Base-by-base conservation (phyloP, 176 grass and related monocot species). In the Carex myosuroides region DNA sequence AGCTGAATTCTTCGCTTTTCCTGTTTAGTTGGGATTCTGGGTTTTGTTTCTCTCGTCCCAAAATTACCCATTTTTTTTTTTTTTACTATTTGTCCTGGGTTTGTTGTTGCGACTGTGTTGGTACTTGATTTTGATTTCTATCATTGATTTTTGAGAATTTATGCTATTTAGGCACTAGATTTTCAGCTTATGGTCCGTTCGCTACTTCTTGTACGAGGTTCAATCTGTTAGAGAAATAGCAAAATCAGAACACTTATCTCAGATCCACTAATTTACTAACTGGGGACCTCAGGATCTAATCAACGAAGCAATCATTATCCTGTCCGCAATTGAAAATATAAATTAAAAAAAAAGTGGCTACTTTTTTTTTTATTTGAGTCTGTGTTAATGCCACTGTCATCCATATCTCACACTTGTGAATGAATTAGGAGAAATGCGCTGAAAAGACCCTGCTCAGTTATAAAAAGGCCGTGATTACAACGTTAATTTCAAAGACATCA, bases 241-340 rank as follows among this genome's bases (percentile, higher is more conserved):
- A 81, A 13, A 62, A 81, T 44, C 18, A 22, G 33, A 64, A 44
- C 55, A 13, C 20, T 64, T 24, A 62, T 13, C 64, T 64, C 33
- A 44, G 57, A 80, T 60, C 56, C 52, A 50, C 42, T 22, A 52
- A 24, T 50, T 52, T 50, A 48, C 37, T 52, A 12, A 73, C 12
- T 73, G n/a, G 42, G 42, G 42, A 50, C 42, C 70, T 48, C 70
- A 73, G 41, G 70, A 73, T 73, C 70, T 73, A 73, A 44, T 73
- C 4, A 67, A 73, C 26, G 42, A 73, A 1, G 20, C 21, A 52
- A 73, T 52, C 70, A 52, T 73, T 73, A 3, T 44, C 70, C 11
- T 52, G 4, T 73, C 3, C 11, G 4, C n/a, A 60, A 80, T 35
- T 37, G 24, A 30, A 79, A 79, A 78, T 29, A 26, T 26, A 29